These are phyloP conservation scores for Aspergillus bridgeri DNA, from an alignment of 495 filamentous ascomycete species.

Conservation along the genomic window DNA sequence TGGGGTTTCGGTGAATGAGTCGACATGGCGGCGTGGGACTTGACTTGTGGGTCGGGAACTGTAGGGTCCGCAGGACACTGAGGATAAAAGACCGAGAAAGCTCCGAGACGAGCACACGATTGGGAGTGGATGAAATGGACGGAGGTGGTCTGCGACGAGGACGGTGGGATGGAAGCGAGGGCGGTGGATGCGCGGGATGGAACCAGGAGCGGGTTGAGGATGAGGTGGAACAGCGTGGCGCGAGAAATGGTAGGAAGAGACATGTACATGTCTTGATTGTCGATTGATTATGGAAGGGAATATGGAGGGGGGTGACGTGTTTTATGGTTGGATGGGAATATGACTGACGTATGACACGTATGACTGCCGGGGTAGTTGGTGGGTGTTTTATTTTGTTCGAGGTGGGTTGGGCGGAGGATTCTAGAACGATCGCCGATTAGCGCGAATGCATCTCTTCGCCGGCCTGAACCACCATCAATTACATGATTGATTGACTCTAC, in stretches of 20 bases:
- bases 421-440: conserved; percentile 23
- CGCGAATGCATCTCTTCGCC: background rate
- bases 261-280: conserved; percentile 8
- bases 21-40: conserved; percentile 7
- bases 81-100: conserved; percentile 6
- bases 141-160: background rate
- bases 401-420: conserved; percentile 18
- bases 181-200: conserved; percentile 7
- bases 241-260: conserved; percentile 13
- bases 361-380: conserved; percentile 4
- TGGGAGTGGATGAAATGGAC: background rate
- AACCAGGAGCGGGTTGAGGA: conserved; percentile 16
- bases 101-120: background rate
- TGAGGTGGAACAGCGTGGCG: conserved; percentile 29
- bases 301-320: conserved; percentile 1
- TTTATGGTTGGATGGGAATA: background rate
- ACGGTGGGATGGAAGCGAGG: background rate
- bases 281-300: conserved; percentile 5
- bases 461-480: too few relatives aligned
- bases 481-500: too few relatives aligned
- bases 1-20: conserved; percentile 8
- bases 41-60: background rate
- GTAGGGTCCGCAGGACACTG: conserved; percentile 7
- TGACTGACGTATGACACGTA: background rate
- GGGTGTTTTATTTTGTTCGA: conserved; percentile 5